Conservation (phyloP, 2,329 filamentous ascomycete species). For the Aspergillus arachidicola region DNA sequence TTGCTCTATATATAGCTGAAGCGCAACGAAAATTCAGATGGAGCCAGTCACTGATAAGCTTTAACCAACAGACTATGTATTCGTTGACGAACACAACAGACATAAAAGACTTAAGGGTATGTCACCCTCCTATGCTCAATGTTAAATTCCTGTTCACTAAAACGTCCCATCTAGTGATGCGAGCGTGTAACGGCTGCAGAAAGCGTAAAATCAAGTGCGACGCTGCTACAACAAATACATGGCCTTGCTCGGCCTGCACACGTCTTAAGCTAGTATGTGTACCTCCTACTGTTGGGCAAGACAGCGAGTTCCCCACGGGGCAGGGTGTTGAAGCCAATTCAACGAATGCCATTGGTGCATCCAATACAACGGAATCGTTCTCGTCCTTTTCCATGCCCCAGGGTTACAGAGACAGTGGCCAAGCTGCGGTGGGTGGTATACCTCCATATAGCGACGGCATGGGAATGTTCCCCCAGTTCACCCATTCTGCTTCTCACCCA, state of each 20-base stretch:
- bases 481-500: conserved; percentile 30
- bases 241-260: conserved; percentile 94
- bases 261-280: conserved; percentile 91
- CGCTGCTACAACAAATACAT: conserved; percentile 93
- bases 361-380: conserved; percentile 49
- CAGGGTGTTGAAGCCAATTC: conserved; percentile 31
- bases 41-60: conserved; percentile 13
- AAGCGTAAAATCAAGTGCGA: conserved; percentile 98
- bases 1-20: background rate
- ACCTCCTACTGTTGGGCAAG: conserved; percentile 78
- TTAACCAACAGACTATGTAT: conserved; percentile 79
- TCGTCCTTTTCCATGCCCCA: conserved; percentile 59
- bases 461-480: conserved; percentile 45
- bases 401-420: conserved; percentile 46
- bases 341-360: conserved; percentile 22
- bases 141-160: conserved; percentile 9
- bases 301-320: conserved; percentile 53
- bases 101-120: conserved; percentile 94
- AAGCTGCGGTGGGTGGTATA: conserved; percentile 52
- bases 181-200: conserved; percentile 92
- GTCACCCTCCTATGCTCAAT: conserved; percentile 12
- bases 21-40: conserved; percentile 8
- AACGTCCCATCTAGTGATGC: conserved; percentile 70
- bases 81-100: conserved; percentile 97
- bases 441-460: conserved; percentile 48